Conservation (phyloP, 495 filamentous ascomycete genomes). For the Staphylotrichum tortipilum region DNA sequence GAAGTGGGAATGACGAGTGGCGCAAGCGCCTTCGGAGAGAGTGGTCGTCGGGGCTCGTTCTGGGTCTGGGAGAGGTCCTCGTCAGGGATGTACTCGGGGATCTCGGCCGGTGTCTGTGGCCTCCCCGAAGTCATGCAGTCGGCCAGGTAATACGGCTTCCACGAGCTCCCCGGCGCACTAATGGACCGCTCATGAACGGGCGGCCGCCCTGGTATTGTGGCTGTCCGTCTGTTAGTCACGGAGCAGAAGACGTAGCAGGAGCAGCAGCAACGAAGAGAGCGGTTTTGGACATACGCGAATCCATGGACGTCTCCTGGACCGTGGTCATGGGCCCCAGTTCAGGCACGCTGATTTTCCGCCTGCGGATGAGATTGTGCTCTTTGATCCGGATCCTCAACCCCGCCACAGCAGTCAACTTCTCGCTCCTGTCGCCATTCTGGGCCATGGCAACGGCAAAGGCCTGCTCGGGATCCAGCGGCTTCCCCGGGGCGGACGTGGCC, state of each 20-base stretch:
- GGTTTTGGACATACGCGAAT: slow-evolving; percentile 68
- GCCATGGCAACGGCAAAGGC: slow-evolving; percentile 38
- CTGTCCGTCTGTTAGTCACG: slow-evolving; percentile 35
- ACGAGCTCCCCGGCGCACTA: slow-evolving; percentile 49
- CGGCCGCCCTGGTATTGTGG: slow-evolving; percentile 64
- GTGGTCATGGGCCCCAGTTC: slow-evolving; percentile 61
- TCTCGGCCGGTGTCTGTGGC: slow-evolving; percentile 24
- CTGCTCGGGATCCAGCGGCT: slow-evolving; percentile 44
- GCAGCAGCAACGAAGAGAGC: not conserved
- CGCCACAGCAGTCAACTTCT: slow-evolving; percentile 31
- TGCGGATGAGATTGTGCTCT: slow-evolving; percentile 43
- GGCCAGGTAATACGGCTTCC: slow-evolving; percentile 37
- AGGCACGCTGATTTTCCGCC: slow-evolving; percentile 55
- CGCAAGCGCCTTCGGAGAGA: slow-evolving; percentile 42
- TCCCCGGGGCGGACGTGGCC: slow-evolving; percentile 26
- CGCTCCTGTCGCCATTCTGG: slow-evolving; percentile 34
- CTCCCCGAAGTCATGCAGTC: slow-evolving; percentile 29
- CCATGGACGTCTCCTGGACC: slow-evolving; percentile 57
- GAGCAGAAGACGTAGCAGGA: not conserved
- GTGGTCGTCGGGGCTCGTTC: slow-evolving; percentile 27
- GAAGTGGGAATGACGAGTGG: slow-evolving; percentile 44
- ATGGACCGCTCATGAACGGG: slow-evolving; percentile 59
- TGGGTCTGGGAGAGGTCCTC: slow-evolving; percentile 13
- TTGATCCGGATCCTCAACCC: slow-evolving; percentile 42
- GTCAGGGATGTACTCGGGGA: slow-evolving; percentile 13